These are phyloP conservation scores for Dryadomyces sulphureus DNA, from an alignment of 2,329 filamentous ascomycete species.

Conservation along the genomic window DNA sequence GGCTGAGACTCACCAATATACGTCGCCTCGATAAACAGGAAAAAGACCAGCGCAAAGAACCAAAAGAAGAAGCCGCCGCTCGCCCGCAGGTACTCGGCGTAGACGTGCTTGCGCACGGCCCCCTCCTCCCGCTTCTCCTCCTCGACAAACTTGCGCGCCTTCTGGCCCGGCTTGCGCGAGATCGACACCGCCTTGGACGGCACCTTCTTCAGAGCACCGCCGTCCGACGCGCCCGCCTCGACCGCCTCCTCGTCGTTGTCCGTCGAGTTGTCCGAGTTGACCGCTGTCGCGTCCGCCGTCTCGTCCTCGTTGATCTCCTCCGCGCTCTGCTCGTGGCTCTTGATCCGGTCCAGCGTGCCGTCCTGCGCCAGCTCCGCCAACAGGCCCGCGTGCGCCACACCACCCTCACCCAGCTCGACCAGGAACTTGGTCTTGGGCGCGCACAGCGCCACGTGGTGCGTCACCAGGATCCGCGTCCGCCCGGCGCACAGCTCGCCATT, in stretches of 20 bases:
- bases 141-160: conserved; percentile 57
- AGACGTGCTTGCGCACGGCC: conserved; percentile 52
- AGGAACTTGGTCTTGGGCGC: conserved; percentile 58
- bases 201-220: conserved; percentile 6
- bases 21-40: conserved; percentile 37
- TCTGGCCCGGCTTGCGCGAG: conserved; percentile 14
- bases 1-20: conserved; percentile 34
- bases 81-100: conserved; percentile 49
- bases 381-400: conserved; percentile 46
- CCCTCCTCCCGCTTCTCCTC: conserved; percentile 61
- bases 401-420: conserved; percentile 57
- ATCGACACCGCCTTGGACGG: conserved; percentile 16
- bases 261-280: conserved; percentile 13
- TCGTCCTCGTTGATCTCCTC: conserved; percentile 34
- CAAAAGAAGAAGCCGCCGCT: conserved; percentile 51
- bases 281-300: conserved; percentile 4
- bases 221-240: conserved; percentile 23
- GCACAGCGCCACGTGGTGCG: conserved; percentile 62
- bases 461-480: conserved; percentile 64
- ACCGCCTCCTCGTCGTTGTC: conserved; percentile 7
- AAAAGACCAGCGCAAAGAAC: conserved; percentile 37
- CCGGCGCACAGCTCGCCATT: conserved; percentile 54
- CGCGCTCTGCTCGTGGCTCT: conserved; percentile 35
- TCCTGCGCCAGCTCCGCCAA: conserved; percentile 48
- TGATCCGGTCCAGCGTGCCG: conserved; percentile 41